phyloP scores from a whole-genome alignment of 306 rosid genomes.

The Crotalaria pallida region DNA sequence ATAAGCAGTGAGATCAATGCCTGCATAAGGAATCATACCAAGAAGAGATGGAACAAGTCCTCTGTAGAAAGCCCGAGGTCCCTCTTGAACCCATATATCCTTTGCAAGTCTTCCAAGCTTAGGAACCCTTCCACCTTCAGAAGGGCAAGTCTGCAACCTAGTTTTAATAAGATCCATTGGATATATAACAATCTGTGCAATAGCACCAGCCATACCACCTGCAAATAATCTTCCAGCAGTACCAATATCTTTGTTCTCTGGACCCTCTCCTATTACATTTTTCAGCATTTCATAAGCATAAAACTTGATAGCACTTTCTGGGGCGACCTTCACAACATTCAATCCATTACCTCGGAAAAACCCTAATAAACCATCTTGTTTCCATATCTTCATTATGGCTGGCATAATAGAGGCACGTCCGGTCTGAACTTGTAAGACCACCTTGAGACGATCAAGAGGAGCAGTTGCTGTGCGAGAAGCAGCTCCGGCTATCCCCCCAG shows the following conservation, averaged over 20 bases:
- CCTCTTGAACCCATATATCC: conserved; percentile 54
- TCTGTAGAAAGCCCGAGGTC: conserved; percentile 52
- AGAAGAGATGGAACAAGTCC: conserved; percentile 51
- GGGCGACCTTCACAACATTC: conserved; percentile 54
- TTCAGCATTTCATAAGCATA: conserved; percentile 47
- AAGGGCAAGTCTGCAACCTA: conserved; percentile 45
- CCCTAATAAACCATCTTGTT: conserved; percentile 42
- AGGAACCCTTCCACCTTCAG: conserved; percentile 46
- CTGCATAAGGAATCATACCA: conserved; percentile 55
- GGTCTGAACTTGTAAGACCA: conserved; percentile 45
- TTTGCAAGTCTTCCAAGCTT: conserved; percentile 36
- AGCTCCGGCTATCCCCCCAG: conserved; percentile 54
- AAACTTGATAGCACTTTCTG: conserved; percentile 51
- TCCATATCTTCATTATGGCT: conserved; percentile 47
- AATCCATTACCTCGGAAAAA: conserved; percentile 55
- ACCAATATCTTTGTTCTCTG: conserved; percentile 36
- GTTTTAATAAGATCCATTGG: conserved; percentile 52
- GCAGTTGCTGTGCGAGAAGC: conserved; percentile 58
- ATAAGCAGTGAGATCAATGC: conserved; percentile 55
- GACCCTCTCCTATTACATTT: conserved; percentile 31
- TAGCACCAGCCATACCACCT: conserved; percentile 53
- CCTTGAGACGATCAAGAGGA: conserved; percentile 57
- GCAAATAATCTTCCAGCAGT: conserved; percentile 42
- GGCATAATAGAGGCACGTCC: conserved; percentile 42
- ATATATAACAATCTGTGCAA: conserved; percentile 46